Conservation (phyloP, 192 early-diverging fungal species). For the Allomyces macrogynus region DNA sequence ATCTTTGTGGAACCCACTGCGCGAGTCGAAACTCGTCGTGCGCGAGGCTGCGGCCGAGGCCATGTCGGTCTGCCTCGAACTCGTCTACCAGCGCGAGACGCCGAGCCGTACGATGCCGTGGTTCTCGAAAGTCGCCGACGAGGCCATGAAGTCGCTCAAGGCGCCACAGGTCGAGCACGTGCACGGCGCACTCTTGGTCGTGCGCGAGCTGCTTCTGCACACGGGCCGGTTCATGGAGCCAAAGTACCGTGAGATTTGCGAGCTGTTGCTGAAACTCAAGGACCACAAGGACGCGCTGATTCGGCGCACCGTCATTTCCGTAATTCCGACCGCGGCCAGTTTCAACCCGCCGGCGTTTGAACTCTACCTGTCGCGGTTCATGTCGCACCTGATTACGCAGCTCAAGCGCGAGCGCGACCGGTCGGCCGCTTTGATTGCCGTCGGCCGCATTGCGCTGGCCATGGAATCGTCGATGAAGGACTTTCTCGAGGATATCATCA, state of each 20-base stretch:
- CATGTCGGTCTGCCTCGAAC: conserved; percentile 50
- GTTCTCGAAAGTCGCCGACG: conserved; percentile 66
- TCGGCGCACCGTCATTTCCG: conserved; percentile 54
- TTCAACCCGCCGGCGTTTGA: conserved; percentile 54
- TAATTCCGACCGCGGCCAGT: conserved; percentile 63
- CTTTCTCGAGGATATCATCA: conserved; percentile 56
- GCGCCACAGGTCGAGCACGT: conserved; percentile 43
- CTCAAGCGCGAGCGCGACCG: conserved; percentile 53
- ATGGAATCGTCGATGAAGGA: conserved; percentile 55
- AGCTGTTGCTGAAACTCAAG: conserved; percentile 52
- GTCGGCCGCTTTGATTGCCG: conserved; percentile 53
- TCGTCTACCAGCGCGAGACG: conserved; percentile 60
- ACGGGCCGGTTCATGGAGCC: conserved; percentile 74
- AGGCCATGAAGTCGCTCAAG: conserved; percentile 53
- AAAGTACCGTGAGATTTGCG: conserved; percentile 52
- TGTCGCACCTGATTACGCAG: conserved; percentile 48
- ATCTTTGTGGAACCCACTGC: conserved; percentile 58
- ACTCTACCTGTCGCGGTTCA: conserved; percentile 44
- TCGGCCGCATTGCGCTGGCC: conserved; percentile 65
- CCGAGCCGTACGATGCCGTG: conserved; percentile 19
- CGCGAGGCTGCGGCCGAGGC: conserved; percentile 67
- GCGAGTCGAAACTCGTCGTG: conserved; percentile 57
- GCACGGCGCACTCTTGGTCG: conserved; percentile 65
- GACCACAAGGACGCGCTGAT: conserved; percentile 62
- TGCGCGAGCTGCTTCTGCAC: conserved; percentile 56